Evolutionary conservation across 2,329 filamentous ascomycete species (phyloP).

Genomic region (Aureobasidium sp.): DNA sequence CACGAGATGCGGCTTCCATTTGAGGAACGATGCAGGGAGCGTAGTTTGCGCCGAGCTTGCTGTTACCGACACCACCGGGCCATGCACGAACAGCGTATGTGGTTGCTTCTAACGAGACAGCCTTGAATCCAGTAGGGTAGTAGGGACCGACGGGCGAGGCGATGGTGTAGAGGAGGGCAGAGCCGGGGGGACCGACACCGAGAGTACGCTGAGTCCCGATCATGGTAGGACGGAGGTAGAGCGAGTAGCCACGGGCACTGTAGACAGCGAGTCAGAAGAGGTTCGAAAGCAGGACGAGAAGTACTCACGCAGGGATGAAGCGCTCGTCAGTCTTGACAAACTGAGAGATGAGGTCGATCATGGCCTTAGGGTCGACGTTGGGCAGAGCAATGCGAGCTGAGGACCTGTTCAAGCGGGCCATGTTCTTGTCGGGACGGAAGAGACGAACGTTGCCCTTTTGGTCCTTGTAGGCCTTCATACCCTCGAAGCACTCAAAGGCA

Average conservation of each 20-base stretch:
- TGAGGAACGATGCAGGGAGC: conserved; percentile 98
- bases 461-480: conserved; percentile 99
- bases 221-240: conserved; percentile 93
- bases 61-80: conserved; percentile 95
- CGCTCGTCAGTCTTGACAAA: conserved; percentile 74
- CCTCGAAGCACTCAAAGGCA: conserved; percentile 95
- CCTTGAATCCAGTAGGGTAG: conserved; percentile 98
- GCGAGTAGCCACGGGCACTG: conserved; percentile 60
- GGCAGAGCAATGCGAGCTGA: conserved; percentile 86
- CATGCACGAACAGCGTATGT: conserved; percentile 95
- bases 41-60: conserved; percentile 98
- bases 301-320: conserved; percentile 70
- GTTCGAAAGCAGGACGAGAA: neutral
- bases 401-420: conserved; percentile 88
- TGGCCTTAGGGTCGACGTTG: conserved; percentile 63
- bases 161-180: conserved; percentile 88
- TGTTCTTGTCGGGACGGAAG: conserved; percentile 94
- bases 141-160: conserved; percentile 95
- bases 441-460: conserved; percentile 67
- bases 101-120: conserved; percentile 87
- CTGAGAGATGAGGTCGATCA: conserved; percentile 74
- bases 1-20: conserved; percentile 78
- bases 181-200: conserved; percentile 84
- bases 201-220: conserved; percentile 95
- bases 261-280: neutral